Base-by-base conservation (phyloP, 176 grass and related monocot species). In the Aegilops umbellulata region DNA sequence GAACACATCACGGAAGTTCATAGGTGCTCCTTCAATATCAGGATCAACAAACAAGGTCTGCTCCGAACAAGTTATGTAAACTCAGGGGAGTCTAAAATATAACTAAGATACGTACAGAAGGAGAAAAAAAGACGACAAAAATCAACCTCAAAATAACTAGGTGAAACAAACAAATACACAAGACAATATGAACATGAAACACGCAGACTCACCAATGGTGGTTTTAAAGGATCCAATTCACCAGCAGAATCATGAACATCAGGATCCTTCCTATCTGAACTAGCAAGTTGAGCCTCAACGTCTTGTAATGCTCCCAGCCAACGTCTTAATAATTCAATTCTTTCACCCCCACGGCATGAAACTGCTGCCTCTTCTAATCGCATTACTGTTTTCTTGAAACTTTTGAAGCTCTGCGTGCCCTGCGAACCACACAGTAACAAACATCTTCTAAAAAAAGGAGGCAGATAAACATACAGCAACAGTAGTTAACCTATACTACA, bases 1-100 rank as follows among this genome's bases (percentile, higher is more conserved):
- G 91, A 99, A 99, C 55, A 99, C 97, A 60, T 96, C 92, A 26
- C 79, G 82, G 41, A 99, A 99, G 57, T 91, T 95, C 92, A 96
- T 96, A 26, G 97, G 94, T 71, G 76, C 85, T 87, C 92, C 97
- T 12, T 89, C 94, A 86, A 88, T 90, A 82, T 99, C 92, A 76
- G 83, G 90, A 90, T 99, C 97, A 83, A 88, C 91, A 90, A 91
- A 99, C 53, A 90, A 91, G 92, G 85, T 89, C 97, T 96, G 82
- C 79, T 80, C 79, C 38, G n/a, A 79, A 63, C 29, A 57, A 44
- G 67, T 90, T 17, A 70, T 63, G 31, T 90, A 22, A 67, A 85
- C 32, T 60, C 65, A 7, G 64, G 49, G 25, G 71, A 47, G 22
- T 78, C 60, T 47, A 79, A 10, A 13, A 46, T 51, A 61, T 58